Conservation (phyloP, 2,329 filamentous ascomycete species). For the Penicillium sp. region DNA sequence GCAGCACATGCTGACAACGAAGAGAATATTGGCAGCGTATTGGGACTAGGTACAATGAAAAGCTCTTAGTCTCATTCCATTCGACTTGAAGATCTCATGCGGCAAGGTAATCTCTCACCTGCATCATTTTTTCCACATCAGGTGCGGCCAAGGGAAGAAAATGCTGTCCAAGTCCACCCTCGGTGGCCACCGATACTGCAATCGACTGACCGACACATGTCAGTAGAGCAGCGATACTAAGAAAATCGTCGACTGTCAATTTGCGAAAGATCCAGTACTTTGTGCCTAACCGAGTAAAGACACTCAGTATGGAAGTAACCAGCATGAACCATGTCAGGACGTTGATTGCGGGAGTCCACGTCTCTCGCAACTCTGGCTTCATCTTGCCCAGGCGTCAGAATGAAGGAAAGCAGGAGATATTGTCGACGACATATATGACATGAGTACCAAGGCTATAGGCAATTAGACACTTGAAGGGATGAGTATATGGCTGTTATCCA, state of each 20-base stretch:
- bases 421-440: not conserved
- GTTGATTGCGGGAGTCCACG: constrained; percentile 28
- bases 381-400: constrained; percentile 5
- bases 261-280: constrained; percentile 32
- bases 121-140: constrained; percentile 22
- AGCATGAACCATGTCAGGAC: constrained; percentile 35
- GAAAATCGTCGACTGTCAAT: constrained; percentile 29
- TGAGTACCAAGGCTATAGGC: not conserved
- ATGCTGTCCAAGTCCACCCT: constrained; percentile 31
- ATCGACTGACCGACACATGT: constrained; percentile 28
- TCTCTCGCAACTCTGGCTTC: constrained; percentile 16
- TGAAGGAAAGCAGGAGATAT: not conserved
- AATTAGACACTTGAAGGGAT: not conserved
- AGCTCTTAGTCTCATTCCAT: not conserved
- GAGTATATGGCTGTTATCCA: not conserved
- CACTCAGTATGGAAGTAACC: constrained; percentile 29
- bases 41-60: constrained; percentile 18
- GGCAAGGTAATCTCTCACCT: constrained; percentile 18
- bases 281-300: constrained; percentile 30
- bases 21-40: constrained; percentile 32
- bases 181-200: constrained; percentile 28
- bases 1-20: constrained; percentile 25
- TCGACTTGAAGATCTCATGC: not conserved
- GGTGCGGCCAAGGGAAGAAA: constrained; percentile 13
- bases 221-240: constrained; percentile 27